Evolutionary conservation across 768 basidiomycete genomes (phyloP), one percentile per base, ranked within the genome.

Genomic region (Phallus indusiatus): DNA sequence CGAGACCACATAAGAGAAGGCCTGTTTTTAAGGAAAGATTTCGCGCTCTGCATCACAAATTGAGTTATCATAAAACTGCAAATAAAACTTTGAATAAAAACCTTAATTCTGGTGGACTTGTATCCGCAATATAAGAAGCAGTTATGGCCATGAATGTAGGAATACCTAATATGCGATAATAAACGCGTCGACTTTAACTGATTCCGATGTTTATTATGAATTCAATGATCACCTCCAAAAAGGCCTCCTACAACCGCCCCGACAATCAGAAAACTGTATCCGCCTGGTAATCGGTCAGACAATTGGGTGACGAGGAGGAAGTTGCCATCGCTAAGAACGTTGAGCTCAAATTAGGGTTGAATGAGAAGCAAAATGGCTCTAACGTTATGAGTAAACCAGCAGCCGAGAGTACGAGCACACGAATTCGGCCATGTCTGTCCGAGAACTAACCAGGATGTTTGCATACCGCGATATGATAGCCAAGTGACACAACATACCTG

Each of bases 211-310:
- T 59, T 36, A 53, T n/a, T n/a, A n/a, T n/a, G n/a, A 50, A 11
- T 10, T 14, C 42, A 10, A 42, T 42, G 69, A 78, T 66, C 62
- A 83, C 92, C 86, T 56, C 92, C 93, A 14, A 88, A 70, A 17
- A 76, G 61, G 11, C 92, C 91, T 62, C 90, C 86, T 1, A 88
- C 61, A 6, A 82, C 60, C 10, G 85, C 81, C 1, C 85, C 84
- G 18, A 86, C 59, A 12, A 91, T 61, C 22, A 91, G 73, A 67
- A 90, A 85, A 79, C 88, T 86, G 69, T 93, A 94, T 6, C 88
- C 87, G 1, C 88, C 89, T 1, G 91, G 92, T 4, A 90, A 72
- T 6, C 70, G 64, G 55, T 81, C 73, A 37, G 81, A 79, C 66
- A 77, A 85, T 28, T 72, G 73, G 18, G 81, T 74, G 5, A 89